phyloP scores from a whole-genome alignment of 345 rosid species.

The Eucalyptus microcorys region DNA sequence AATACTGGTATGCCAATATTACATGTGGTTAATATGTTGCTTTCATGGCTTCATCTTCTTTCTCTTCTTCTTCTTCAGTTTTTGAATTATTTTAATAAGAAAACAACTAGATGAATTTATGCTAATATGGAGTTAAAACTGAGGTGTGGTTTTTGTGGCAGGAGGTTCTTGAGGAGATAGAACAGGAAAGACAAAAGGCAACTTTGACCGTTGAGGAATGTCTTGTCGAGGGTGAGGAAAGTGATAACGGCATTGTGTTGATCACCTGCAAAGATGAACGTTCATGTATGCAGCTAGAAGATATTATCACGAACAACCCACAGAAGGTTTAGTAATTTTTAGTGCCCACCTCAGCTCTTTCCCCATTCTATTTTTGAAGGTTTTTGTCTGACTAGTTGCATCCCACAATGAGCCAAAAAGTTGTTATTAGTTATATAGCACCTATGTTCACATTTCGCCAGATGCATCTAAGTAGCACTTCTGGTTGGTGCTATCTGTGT shows the following conservation, averaged over 20 bases:
- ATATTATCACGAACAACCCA: constrained; percentile 55
- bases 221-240: constrained; percentile 22
- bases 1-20: background rate
- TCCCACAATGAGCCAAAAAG: background rate
- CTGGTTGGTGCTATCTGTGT: background rate
- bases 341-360: background rate
- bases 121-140: background rate
- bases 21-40: background rate
- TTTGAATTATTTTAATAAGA: background rate
- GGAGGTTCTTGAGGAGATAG: constrained; percentile 85
- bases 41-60: background rate
- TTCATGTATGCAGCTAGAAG: constrained; percentile 97
- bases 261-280: constrained; percentile 94
- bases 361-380: background rate
- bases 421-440: background rate
- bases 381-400: background rate
- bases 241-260: constrained; percentile 50
- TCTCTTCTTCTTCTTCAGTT: background rate
- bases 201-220: constrained; percentile 17
- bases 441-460: background rate
- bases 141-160: constrained; percentile 7
- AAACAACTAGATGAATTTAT: background rate
- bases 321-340: constrained; percentile 33
- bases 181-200: constrained; percentile 62
- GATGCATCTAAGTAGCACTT: background rate